phyloP scores from a whole-genome alignment of 2,329 filamentous ascomycete genomes.

The Cyphellophora europaea region DNA sequence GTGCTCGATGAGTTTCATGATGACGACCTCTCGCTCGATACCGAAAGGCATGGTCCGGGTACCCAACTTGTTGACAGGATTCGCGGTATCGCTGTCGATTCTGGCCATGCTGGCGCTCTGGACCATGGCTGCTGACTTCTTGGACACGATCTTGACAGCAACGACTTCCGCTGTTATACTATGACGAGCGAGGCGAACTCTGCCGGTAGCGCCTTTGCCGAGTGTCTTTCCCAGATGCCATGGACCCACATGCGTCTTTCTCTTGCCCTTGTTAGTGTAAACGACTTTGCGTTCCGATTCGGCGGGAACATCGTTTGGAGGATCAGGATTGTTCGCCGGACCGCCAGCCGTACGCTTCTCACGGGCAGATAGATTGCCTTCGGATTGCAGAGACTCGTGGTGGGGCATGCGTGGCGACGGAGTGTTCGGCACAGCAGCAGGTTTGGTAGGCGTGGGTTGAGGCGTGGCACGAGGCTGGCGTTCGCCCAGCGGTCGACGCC shows the following conservation, averaged over 20 bases:
- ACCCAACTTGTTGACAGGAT: slow-evolving; percentile 47
- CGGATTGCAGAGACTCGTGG: slow-evolving; percentile 21
- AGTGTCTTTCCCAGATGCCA: slow-evolving; percentile 88
- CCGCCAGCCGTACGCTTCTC: too few species aligned
- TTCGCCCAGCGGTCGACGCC: slow-evolving; percentile 13
- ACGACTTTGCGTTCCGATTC: slow-evolving; percentile 37
- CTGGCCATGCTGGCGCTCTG: slow-evolving; percentile 79
- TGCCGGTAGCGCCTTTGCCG: slow-evolving; percentile 80
- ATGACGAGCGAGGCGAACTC: slow-evolving; percentile 79
- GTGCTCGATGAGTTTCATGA: slow-evolving; percentile 94
- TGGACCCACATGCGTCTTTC: slow-evolving; percentile 74
- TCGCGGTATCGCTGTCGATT: slow-evolving; percentile 61
- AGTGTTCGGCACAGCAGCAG: slow-evolving; percentile 1
- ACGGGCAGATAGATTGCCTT: slow-evolving; percentile 15
- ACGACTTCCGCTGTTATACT: slow-evolving; percentile 67
- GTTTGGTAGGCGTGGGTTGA: slow-evolving; percentile 5
- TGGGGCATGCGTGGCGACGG: slow-evolving; percentile 14
- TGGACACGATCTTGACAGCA: slow-evolving; percentile 92
- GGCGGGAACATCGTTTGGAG: slow-evolving; percentile 22
- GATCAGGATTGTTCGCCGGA: slow-evolving; percentile 22
- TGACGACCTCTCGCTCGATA: slow-evolving; percentile 88
- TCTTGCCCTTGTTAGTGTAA: slow-evolving; percentile 44
- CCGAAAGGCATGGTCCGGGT: slow-evolving; percentile 71
- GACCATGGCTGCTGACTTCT: slow-evolving; percentile 67
- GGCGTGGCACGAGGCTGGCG: slow-evolving; percentile 13